A percentile compares a stretch with the other conserved stretches of the same genome.
Evolutionary conservation across 2,329 filamentous ascomycete genomes (phyloP).

Genomic region (Botryotinia calthae): DNA sequence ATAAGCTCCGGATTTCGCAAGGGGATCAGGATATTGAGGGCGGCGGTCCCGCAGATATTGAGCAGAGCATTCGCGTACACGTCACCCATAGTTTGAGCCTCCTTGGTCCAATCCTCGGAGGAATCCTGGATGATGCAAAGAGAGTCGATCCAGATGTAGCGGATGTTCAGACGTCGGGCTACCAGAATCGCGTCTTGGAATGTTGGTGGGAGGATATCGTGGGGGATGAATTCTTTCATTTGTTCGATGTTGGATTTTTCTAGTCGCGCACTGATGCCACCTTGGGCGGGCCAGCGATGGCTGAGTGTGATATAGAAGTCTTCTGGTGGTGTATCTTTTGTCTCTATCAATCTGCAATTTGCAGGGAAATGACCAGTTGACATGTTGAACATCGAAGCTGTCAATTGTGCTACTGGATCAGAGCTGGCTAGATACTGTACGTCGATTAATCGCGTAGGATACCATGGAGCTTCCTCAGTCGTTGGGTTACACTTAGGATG

Average conservation of each 20-base stretch:
- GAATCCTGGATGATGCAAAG: neutral
- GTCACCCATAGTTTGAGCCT: neutral
- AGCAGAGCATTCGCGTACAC: neutral
- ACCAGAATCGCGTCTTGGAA: neutral
- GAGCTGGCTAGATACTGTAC: neutral
- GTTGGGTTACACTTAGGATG: neutral
- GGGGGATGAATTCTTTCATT: neutral
- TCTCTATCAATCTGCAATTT: neutral
- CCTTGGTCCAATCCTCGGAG: neutral
- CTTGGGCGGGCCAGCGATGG: neutral
- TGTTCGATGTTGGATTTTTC: neutral
- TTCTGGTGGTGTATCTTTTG: neutral
- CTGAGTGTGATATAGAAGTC: neutral
- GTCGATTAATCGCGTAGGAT: neutral
- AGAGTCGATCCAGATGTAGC: neutral
- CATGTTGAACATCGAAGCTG: neutral
- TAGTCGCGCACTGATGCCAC: neutral
- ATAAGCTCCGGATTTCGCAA: neutral
- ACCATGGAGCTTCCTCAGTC: neutral
- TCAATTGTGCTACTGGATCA: neutral
- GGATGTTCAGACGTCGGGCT: neutral
- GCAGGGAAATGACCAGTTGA: neutral
- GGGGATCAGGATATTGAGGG: neutral
- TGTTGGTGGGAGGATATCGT: neutral
- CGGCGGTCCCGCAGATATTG: neutral